Conservation (phyloP, 441 rosid species). For the Erodium texanum region DNA sequence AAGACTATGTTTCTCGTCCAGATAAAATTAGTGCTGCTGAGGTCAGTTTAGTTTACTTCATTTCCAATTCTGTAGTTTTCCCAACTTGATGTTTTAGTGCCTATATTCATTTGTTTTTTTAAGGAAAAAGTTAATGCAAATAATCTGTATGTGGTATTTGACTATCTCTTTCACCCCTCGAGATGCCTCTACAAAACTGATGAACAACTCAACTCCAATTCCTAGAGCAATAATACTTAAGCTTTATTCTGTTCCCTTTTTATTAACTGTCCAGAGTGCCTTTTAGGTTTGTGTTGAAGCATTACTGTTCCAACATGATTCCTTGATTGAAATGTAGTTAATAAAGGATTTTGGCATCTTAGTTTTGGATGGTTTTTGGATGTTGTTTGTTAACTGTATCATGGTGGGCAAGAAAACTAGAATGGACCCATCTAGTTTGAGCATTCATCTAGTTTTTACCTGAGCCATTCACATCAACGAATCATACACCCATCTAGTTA, state of each 20-base stretch:
- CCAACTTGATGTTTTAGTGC: background rate
- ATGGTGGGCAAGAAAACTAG: too few relatives aligned
- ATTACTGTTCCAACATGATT: background rate
- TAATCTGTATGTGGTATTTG: background rate
- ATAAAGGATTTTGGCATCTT: too few relatives aligned
- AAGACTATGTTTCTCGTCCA: conserved; percentile 95
- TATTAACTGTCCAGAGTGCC: background rate
- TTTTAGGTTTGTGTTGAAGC: background rate
- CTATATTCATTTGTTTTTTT: background rate
- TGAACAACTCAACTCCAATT: background rate
- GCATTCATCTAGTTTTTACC: too few relatives aligned
- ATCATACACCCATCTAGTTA: too few relatives aligned
- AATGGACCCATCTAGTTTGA: too few relatives aligned
- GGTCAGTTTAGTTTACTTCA: conserved; percentile 36
- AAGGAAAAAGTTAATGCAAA: background rate
- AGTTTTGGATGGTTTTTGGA: too few relatives aligned
- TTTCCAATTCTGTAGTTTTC: background rate
- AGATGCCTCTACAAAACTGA: background rate
- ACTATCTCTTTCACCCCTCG: background rate
- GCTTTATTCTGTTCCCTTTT: background rate
- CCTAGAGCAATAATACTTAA: background rate
- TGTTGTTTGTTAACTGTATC: too few relatives aligned
- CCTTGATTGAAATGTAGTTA: too few relatives aligned
- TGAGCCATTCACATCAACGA: too few relatives aligned
- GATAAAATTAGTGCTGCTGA: conserved; percentile 99